Evolutionary conservation across 768 basidiomycete species (phyloP), one percentile per base, ranked within the genome.

Genomic region (Suillus americanus): DNA sequence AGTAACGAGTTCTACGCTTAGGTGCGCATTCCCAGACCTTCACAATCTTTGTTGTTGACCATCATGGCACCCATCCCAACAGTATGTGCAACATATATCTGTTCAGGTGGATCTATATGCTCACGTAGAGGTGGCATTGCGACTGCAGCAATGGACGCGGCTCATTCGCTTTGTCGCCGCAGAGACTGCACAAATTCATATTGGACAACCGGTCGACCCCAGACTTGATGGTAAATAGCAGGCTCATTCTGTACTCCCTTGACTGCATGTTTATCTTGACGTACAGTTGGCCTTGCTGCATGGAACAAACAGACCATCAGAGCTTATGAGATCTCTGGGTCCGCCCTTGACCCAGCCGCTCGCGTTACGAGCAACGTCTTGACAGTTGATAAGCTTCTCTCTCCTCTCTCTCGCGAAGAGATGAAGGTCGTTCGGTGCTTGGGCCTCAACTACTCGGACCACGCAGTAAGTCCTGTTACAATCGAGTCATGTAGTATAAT

Each of bases 381-480:
- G 51, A 92, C 91, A 3, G 91, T 92, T 48, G 84, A 87, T 72
- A 79, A 84, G 48, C 84, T 94, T 43, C 82, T 94, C 20, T 79
- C 86, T 3, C 92, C 92, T 13, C 80, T 94, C 30, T 82, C 89
- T 10, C 79, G 83, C 48, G 85, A 89, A 65, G 81, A 91, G 70
- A 80, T 92, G 66, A 86, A 85, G 65, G 77, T 89, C 3, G 90
- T 91, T 33, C 84, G 92, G 13, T 92, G 91, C 75, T 77, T 94
- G 14, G 92, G 92, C 0, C 77, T 94, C 56, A 94, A 94, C 73
- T 94, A 94, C 72, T 83, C 84, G n/a, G 91, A 93, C 69, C 91
- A 94, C 78, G 92, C 92, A 8, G 92, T 84, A 69, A 65, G 83
- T 74, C 23, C 41, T 30, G 46, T 13, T 7, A 2, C 20, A 25